A percentile compares a stretch with the other conserved stretches of the same genome.
These are phyloP conservation scores for Mycena vulgaris DNA, from an alignment of 768 basidiomycete species.

Conservation along the genomic window DNA sequence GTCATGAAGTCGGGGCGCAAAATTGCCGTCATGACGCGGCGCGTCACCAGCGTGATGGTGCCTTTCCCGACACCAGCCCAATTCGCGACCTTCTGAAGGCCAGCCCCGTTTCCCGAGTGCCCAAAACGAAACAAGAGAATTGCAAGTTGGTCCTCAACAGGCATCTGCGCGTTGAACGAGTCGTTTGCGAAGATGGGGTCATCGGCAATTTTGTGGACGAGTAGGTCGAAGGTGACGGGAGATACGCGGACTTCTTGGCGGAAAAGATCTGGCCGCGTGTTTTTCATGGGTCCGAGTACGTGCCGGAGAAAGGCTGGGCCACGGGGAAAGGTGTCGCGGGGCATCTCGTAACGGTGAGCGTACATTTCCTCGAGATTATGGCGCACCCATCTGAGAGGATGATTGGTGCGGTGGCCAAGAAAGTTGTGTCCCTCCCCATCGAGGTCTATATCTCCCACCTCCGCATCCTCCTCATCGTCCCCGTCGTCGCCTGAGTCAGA, in stretches of 20 bases:
- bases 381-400: too few relatives aligned
- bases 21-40: too few relatives aligned
- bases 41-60: neutral
- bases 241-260: constrained; percentile 9
- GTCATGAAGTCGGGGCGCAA: too few relatives aligned
- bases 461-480: too few relatives aligned
- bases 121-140: constrained; percentile 8
- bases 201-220: neutral
- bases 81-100: neutral
- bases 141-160: constrained; percentile 28
- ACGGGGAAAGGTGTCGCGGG: constrained; percentile 29
- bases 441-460: too few relatives aligned
- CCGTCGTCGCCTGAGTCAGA: too few relatives aligned
- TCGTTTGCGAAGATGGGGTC: constrained; percentile 40
- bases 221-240: constrained; percentile 14
- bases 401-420: too few relatives aligned
- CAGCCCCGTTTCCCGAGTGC: neutral
- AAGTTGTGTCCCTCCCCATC: too few relatives aligned
- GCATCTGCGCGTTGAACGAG: constrained; percentile 35
- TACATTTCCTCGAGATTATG: constrained; percentile 33
- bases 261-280: neutral
- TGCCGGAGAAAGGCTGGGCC: constrained; percentile 29
- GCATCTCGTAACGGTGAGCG: constrained; percentile 32
- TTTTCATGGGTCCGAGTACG: neutral
- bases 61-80: neutral